Base-by-base conservation (phyloP, 176 grass and related monocot species). In the Oryza longistaminata region DNA sequence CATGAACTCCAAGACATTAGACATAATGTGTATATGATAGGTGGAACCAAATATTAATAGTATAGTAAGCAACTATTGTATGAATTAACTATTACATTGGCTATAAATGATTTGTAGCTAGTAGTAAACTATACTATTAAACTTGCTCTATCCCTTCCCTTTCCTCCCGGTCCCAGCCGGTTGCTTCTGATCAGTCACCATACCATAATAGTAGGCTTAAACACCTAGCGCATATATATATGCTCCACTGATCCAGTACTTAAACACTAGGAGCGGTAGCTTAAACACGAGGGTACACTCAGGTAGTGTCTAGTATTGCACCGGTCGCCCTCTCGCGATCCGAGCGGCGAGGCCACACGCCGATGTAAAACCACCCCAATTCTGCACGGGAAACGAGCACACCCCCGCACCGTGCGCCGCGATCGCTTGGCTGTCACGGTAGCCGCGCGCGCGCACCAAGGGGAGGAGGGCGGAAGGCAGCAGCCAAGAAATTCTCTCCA, bases 371-470 rank as follows among this genome's bases (percentile, higher is more conserved):
- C 50, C 5, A 34, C 37, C 49, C 17, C 35, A 29, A 11, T 11
- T 49, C 5, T 8, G 48, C 49, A 53, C 7, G 42, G 68, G 19
- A 78, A 77, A 62, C 83, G 69, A 34, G 26, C 11, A 15, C 11
- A 67, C 29, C 50, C 29, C 50, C 31, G 14, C 50, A 60, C 16
- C 33, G 5, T 8, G 44, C 34, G 27, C 40, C 66, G 66, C 12
- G 86, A 40, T 88, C 79, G 65, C 79, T 88, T 88, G 73, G 7
- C 1, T 69, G 9, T 52, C 40, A 82, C 33, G 79, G 17, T 14
- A 76, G 3, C 11, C 16, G 3, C 68, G 69, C 15, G 1, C 15
- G 21, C 69, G 27, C 9, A 73, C 55, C 55, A 3, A 61, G 19
- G 55, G 12, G 19, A n/a, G 12, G 19, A n/a, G 2, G 29, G 27